A percentile compares a stretch with the other conserved stretches of the same genome.
Evolutionary conservation across 2,329 filamentous ascomycete genomes (phyloP).

Genomic region (Scolecobasidium constrictum): DNA sequence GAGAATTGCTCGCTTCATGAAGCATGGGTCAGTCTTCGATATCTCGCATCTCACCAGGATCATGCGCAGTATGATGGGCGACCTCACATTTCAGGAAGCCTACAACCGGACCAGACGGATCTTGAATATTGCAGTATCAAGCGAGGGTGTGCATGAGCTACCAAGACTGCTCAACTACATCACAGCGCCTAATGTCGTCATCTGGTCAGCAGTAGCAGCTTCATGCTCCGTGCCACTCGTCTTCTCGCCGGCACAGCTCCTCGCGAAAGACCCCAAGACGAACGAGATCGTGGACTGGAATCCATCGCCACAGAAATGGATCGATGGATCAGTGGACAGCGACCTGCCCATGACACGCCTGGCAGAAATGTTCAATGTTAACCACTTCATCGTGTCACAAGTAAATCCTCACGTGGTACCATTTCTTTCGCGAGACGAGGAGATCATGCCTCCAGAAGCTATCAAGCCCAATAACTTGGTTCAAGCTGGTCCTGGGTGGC

Average conservation of each 20-base stretch:
- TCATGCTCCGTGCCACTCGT: constrained; percentile 87
- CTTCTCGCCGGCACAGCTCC: constrained; percentile 66
- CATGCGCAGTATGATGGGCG: constrained; percentile 70
- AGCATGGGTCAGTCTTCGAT: constrained; percentile 76
- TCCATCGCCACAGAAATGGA: constrained; percentile 73
- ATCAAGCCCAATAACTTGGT: constrained; percentile 23
- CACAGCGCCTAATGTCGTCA: constrained; percentile 86
- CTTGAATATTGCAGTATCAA: constrained; percentile 88
- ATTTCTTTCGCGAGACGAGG: constrained; percentile 64
- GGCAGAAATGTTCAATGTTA: constrained; percentile 94
- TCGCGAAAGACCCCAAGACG: constrained; percentile 76
- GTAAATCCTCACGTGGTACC: constrained; percentile 91
- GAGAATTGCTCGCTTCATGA: constrained; percentile 62
- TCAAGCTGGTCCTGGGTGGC: constrained; percentile 40
- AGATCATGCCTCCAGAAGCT: constrained; percentile 27
- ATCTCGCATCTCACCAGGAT: constrained; percentile 65
- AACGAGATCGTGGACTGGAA: constrained; percentile 75
- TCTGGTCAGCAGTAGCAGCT: constrained; percentile 93
- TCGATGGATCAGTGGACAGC: constrained; percentile 90
- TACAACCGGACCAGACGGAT: constrained; percentile 91
- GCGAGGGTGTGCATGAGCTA: constrained; percentile 75
- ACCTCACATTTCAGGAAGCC: constrained; percentile 90
- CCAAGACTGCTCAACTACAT: constrained; percentile 84
- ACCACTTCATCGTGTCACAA: constrained; percentile 95
- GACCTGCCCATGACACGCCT: constrained; percentile 85